Evolutionary conservation across 257 asterid genomes (phyloP), one percentile per base, ranked within the genome.

Genomic region (Nicotiana noctiflora): DNA sequence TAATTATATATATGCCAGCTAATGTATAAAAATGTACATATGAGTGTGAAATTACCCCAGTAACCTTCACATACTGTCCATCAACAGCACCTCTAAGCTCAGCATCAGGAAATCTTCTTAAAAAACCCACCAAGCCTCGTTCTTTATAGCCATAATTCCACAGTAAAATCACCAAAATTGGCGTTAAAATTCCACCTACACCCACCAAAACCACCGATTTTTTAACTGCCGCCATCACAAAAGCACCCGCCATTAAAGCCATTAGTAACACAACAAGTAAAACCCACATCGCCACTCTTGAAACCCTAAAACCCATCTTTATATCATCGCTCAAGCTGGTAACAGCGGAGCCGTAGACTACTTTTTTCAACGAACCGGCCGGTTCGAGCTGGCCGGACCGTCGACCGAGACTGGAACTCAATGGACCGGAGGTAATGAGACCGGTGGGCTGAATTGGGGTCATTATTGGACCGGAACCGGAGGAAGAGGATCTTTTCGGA

Each of bases 201-300:
- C 84, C 98, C 79, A 89, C 88, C 80, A 95, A 81, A 76, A 94
- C 82, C 81, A 90, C 85, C 77, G 90, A 65, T 86, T 89, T 90
- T 89, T 95, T 92, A 83, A 93, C 95, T 5, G 97, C 90, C 52
- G 92, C 97, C 91, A 89, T 81, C 76, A 95, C 87, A 67, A 95
- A 95, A 40, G 88, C 91, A 82, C 98, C 99, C 2, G 94, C 98
- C 70, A 93, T 83, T 77, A 95, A 85, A 17, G 94, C 99, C 94
- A 95, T 92, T 83, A 95, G 87, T 72, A 90, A 84, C 86, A 91
- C 92, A 37, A 89, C 92, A 75, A 89, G n/a, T 75, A 91, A 87
- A 84, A 88, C 90, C 97, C 97, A 96, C 95, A 91, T 88, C 86
- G 90, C 98, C 70, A 90, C 90, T 84, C 88, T 91, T 76, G 99